These are phyloP conservation scores for Albizia julibrissin DNA, from an alignment of 306 rosid species.

Conservation along the genomic window DNA sequence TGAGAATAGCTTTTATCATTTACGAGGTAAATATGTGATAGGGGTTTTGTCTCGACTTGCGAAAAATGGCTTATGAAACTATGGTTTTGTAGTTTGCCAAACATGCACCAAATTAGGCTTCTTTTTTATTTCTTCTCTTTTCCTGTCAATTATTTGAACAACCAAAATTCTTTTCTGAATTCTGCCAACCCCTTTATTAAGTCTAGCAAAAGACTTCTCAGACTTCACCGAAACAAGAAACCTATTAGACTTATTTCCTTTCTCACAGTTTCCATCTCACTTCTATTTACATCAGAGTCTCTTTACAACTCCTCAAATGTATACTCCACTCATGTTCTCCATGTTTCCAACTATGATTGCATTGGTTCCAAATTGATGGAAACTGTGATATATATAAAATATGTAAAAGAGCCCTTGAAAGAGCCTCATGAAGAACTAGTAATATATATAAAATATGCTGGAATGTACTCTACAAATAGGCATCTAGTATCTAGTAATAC, in stretches of 20 bases:
- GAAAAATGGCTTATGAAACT: too few relatives aligned
- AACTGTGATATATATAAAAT: not conserved
- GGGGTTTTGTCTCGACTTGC: too few relatives aligned
- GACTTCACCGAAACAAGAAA: not conserved
- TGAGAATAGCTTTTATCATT: too few relatives aligned
- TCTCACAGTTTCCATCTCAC: not conserved
- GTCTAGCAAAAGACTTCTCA: not conserved
- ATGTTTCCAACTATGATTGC: not conserved
- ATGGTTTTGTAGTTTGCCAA: not conserved
- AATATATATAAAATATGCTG: not conserved
- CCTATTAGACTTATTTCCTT: not conserved
- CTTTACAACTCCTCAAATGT: not conserved
- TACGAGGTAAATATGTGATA: too few relatives aligned
- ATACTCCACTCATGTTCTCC: not conserved
- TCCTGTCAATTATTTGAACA: not conserved
- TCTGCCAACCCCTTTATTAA: not conserved
- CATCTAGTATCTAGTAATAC: not conserved
- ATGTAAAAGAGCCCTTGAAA: too few relatives aligned
- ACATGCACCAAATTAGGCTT: not conserved
- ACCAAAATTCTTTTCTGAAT: not conserved
- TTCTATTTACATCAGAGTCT: not conserved
- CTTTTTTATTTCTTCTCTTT: not conserved
- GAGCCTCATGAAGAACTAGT: too few relatives aligned
- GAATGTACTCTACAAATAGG: not conserved
- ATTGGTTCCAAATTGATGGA: not conserved